phyloP scores from a whole-genome alignment of 805 yeast genomes.

The Zygotorulaspora chibaensis region DNA sequence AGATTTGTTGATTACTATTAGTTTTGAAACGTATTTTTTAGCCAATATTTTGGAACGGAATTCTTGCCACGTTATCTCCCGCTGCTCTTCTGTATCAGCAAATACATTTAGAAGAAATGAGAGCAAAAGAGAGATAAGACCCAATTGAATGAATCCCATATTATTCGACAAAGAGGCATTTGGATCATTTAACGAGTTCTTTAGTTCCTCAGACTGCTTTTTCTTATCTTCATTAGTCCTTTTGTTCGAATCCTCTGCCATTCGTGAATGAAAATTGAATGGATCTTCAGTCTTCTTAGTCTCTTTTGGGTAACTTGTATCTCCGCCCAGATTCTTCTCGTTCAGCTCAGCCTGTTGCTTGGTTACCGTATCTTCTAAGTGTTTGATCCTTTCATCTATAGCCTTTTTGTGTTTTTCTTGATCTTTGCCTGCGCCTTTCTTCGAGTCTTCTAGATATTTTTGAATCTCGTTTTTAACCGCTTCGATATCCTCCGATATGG shows the following conservation, averaged over 20 bases:
- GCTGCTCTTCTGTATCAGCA: slow-evolving; percentile 32
- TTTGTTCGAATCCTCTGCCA: slow-evolving; percentile 15
- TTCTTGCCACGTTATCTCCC: slow-evolving; percentile 87
- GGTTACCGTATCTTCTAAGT: slow-evolving; percentile 24
- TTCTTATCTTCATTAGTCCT: slow-evolving; percentile 16
- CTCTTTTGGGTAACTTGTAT: not conserved
- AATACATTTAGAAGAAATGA: slow-evolving; percentile 32
- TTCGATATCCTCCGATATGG: slow-evolving; percentile 27
- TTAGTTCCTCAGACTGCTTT: slow-evolving; percentile 13
- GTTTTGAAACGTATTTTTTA: slow-evolving; percentile 68
- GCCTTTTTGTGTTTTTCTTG: slow-evolving; percentile 19
- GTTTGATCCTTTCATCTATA: slow-evolving; percentile 24
- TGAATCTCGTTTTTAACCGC: slow-evolving; percentile 22
- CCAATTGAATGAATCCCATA: slow-evolving; percentile 35
- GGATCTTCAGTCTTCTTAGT: slow-evolving; percentile 11
- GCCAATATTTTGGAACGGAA: slow-evolving; percentile 71
- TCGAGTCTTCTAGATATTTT: slow-evolving; percentile 23
- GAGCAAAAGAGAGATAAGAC: slow-evolving; percentile 32
- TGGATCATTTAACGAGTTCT: slow-evolving; percentile 28
- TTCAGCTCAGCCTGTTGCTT: slow-evolving; percentile 19
- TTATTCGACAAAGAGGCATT: slow-evolving; percentile 33
- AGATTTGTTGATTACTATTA: slow-evolving; percentile 72
- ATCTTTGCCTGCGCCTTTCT: slow-evolving; percentile 11
- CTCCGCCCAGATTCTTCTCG: slow-evolving; percentile 5
- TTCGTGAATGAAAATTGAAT: slow-evolving; percentile 16